Conservation (phyloP, 805 yeast genomes). For the Candida ovalis region DNA sequence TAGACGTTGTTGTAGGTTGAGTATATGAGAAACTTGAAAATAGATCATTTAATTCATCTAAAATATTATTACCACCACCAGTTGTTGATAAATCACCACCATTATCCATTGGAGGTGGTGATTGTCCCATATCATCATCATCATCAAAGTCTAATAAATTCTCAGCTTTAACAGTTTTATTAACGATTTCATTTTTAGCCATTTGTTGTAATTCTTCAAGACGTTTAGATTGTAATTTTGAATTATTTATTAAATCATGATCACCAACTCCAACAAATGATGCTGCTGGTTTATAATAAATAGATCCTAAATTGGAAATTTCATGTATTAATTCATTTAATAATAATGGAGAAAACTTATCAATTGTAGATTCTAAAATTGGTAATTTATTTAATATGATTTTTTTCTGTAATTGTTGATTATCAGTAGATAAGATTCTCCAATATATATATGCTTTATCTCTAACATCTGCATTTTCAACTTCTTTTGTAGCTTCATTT, state of each 20-base stretch:
- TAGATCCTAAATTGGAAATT: conserved; percentile 80
- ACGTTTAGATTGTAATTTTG: conserved; percentile 43
- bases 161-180: conserved; percentile 61
- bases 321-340: conserved; percentile 70
- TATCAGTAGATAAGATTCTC: conserved; percentile 59
- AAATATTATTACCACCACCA: conserved; percentile 37
- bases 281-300: conserved; percentile 79
- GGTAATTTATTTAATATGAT: conserved; percentile 65
- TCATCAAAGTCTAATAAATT: conserved; percentile 84
- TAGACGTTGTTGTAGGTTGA: conserved; percentile 1
- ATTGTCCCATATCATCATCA: conserved; percentile 36
- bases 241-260: conserved; percentile 18
- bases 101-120: conserved; percentile 8
- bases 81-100: conserved; percentile 12
- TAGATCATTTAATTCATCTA: conserved; percentile 75
- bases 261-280: conserved; percentile 37
- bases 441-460: conserved; percentile 79
- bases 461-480: conserved; percentile 73
- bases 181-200: conserved; percentile 71
- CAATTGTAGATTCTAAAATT: conserved; percentile 66
- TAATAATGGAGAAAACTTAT: conserved; percentile 63
- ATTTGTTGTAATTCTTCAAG: conserved; percentile 74
- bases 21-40: conserved; percentile 41
- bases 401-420: conserved; percentile 41
- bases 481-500: conserved; percentile 57